phyloP scores from a whole-genome alignment of 1,284 basidiomycete species.

The Microbotryum intermedium region DNA sequence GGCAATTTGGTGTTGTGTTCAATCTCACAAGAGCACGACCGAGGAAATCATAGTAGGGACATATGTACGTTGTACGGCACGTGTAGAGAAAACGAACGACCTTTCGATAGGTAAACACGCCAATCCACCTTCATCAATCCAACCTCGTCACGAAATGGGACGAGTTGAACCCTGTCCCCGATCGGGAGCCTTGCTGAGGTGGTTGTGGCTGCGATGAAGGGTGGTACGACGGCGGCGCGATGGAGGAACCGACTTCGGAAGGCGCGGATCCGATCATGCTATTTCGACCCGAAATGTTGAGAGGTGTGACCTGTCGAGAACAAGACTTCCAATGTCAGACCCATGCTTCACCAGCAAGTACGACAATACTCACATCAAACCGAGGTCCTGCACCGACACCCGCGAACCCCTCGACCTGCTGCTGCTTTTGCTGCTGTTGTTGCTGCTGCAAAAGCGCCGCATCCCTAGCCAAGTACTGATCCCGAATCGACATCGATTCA shows the following conservation, averaged over 20 bases:
- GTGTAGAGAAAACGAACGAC: no score
- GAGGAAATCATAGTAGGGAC: no score
- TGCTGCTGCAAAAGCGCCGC: no score
- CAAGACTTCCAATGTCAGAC: constrained; percentile 4
- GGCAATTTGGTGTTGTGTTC: no score
- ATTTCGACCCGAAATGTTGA: background rate
- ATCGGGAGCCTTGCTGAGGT: background rate
- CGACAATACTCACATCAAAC: background rate
- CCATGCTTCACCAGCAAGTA: background rate
- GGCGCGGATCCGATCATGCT: constrained; percentile 7
- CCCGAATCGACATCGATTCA: constrained; percentile 3
- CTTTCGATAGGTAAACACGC: no score
- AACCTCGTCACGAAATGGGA: constrained; percentile 20
- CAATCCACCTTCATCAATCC: constrained; percentile 3
- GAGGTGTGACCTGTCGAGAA: background rate
- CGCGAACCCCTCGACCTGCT: background rate
- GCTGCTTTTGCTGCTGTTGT: no score
- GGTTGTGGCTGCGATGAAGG: background rate
- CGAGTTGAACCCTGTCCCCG: constrained; percentile 9
- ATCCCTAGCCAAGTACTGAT: background rate
- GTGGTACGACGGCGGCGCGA: background rate
- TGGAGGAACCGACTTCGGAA: background rate
- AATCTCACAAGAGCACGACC: no score
- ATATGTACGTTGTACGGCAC: no score
- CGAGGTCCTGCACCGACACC: background rate